Conservation (phyloP, 2,329 filamentous ascomycete species). For the Talaromyces verruculosus region DNA sequence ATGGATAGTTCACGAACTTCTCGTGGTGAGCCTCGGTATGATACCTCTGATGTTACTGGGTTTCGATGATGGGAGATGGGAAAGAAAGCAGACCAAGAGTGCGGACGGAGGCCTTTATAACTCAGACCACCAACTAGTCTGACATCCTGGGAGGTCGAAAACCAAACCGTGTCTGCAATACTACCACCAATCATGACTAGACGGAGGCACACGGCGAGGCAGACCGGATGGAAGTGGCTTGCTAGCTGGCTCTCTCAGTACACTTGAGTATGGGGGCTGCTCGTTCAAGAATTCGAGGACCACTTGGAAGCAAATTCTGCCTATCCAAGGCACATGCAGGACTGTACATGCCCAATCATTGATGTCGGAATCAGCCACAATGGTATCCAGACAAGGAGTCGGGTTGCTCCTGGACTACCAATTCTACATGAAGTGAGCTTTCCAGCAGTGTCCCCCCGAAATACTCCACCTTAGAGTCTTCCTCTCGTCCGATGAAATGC, state of each 20-base stretch:
- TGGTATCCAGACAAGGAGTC: background rate
- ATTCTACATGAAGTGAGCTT: background rate
- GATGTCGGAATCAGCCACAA: slow-evolving; percentile 3
- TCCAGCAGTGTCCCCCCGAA: background rate
- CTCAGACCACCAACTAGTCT: slow-evolving; percentile 11
- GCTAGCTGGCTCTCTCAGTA: background rate
- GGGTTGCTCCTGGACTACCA: slow-evolving; percentile 8
- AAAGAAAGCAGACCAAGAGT: slow-evolving; percentile 11
- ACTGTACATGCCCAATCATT: background rate
- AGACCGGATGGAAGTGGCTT: too few relatives aligned
- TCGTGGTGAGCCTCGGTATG: too few relatives aligned
- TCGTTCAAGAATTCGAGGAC: slow-evolving; percentile 1
- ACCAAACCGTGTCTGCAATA: too few relatives aligned
- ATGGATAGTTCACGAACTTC: too few relatives aligned
- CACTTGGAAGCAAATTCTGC: slow-evolving; percentile 13
- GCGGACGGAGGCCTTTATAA: slow-evolving; percentile 10
- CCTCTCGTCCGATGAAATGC: slow-evolving; percentile 1
- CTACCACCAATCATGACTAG: too few relatives aligned
- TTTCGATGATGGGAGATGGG: background rate
- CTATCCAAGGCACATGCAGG: background rate
- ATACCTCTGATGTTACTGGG: too few relatives aligned
- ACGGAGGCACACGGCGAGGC: too few relatives aligned
- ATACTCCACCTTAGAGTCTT: slow-evolving; percentile 2
- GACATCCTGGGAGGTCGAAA: too few relatives aligned
- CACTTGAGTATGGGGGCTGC: background rate